A percentile compares a stretch with the other conserved stretches of the same genome.
phyloP scores from a whole-genome alignment of 768 basidiomycete genomes.

The Erythrobasidium yunnanense region DNA sequence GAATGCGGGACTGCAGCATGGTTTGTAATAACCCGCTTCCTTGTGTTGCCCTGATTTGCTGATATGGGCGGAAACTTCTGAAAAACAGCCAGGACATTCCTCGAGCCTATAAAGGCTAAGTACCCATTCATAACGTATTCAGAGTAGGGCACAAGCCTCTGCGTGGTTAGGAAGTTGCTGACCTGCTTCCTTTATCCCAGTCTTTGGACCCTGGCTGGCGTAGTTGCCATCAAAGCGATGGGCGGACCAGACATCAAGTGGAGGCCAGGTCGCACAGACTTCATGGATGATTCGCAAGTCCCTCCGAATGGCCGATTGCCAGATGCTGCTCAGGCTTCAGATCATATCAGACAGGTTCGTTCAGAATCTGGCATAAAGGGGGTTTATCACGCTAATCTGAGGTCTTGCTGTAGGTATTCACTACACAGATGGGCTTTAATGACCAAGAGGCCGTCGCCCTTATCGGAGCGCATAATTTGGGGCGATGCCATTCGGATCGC shows the following conservation, averaged over 20 bases:
- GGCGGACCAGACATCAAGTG: conserved; percentile 84
- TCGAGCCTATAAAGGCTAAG: conserved; percentile 72
- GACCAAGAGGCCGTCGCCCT: conserved; percentile 81
- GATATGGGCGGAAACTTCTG: no score
- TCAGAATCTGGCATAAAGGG: neutral
- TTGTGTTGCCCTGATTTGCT: no score
- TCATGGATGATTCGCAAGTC: conserved; percentile 65
- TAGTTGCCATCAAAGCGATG: conserved; percentile 80
- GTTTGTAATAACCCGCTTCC: no score
- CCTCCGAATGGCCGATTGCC: conserved; percentile 43
- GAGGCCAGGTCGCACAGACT: conserved; percentile 61
- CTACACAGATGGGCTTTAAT: conserved; percentile 85
- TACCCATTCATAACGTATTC: conserved; percentile 69
- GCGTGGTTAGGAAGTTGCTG: no score
- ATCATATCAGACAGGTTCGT: conserved; percentile 55
- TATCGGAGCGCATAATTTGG: conserved; percentile 84
- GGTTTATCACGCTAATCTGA: neutral
- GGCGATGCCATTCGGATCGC: conserved; percentile 73
- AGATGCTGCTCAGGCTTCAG: conserved; percentile 47
- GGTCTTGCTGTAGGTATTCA: conserved; percentile 51
- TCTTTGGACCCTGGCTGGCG: conserved; percentile 67
- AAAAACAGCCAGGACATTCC: conserved; percentile 67
- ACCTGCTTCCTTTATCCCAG: no score
- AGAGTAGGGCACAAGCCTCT: neutral
- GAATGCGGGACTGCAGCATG: conserved; percentile 67